Conservation (phyloP, 75 land plant species). For the Gnetum montanum region DNA sequence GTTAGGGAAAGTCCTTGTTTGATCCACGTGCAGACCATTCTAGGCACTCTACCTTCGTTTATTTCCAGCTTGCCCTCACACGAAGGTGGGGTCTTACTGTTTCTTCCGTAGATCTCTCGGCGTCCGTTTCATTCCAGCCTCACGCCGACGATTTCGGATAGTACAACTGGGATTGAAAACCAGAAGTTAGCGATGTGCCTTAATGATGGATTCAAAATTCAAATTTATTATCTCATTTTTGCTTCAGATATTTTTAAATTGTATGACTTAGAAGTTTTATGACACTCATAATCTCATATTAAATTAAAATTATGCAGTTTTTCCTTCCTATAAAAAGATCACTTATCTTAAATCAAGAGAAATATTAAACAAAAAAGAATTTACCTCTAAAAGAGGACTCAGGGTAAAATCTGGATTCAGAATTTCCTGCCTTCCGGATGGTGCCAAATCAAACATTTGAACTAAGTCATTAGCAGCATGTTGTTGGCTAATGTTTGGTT, state of each 20-base stretch:
- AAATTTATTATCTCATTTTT: neutral
- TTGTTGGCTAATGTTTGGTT: constrained; percentile 66
- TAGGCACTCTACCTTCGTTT: no score
- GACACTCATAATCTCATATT: neutral
- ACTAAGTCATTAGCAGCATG: constrained; percentile 82
- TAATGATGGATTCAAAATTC: neutral
- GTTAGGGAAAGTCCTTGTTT: no score
- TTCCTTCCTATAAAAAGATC: neutral
- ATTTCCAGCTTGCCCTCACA: no score
- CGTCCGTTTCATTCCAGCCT: no score
- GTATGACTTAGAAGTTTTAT: neutral
- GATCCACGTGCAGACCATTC: no score
- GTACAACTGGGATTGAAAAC: neutral
- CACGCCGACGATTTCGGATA: no score
- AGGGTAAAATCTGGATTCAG: constrained; percentile 73
- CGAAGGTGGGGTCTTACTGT: no score
- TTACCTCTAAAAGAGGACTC: constrained; percentile 81
- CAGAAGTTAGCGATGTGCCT: neutral
- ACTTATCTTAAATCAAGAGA: neutral
- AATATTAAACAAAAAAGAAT: neutral
- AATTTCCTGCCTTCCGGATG: constrained; percentile 43
- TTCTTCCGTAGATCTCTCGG: no score
- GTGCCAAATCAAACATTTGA: constrained; percentile 70
- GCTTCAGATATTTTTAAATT: neutral
- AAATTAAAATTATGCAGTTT: neutral